phyloP scores from a whole-genome alignment of 495 filamentous ascomycete species.

The Aspergillus asperescens region DNA sequence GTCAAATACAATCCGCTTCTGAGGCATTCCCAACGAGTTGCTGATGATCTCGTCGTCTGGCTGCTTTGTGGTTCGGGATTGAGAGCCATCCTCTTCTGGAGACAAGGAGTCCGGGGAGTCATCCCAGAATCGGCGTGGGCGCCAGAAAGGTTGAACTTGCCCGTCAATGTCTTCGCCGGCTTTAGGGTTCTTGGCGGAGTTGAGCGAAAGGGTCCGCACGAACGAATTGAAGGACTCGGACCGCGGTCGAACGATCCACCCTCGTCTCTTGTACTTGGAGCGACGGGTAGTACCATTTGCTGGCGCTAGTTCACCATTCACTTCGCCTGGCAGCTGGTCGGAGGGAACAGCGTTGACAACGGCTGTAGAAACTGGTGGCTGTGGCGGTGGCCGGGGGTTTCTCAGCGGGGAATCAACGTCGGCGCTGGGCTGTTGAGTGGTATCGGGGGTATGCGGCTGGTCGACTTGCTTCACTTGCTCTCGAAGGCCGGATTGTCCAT shows the following conservation, averaged over 20 bases:
- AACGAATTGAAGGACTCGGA: conserved; percentile 48
- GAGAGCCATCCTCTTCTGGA: conserved; percentile 20
- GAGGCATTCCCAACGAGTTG: conserved; percentile 50
- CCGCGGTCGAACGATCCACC: conserved; percentile 51
- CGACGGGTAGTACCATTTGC: conserved; percentile 38
- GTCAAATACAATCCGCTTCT: conserved; percentile 46
- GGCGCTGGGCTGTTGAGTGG: conserved; percentile 25
- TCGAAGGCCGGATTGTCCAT: conserved; percentile 32
- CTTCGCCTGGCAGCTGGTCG: conserved; percentile 28
- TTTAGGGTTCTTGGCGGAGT: conserved; percentile 42
- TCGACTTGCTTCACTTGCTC: conserved; percentile 20
- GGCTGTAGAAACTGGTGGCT: conserved; percentile 65
- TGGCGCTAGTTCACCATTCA: conserved; percentile 38
- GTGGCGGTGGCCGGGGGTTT: conserved; percentile 68
- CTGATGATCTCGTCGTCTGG: conserved; percentile 34
- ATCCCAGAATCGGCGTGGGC: conserved; percentile 67
- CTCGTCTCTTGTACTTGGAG: conserved; percentile 52
- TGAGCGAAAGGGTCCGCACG: conserved; percentile 41
- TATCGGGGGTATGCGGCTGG: conserved; percentile 31
- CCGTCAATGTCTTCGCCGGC: conserved; percentile 43
- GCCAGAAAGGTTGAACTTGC: conserved; percentile 76
- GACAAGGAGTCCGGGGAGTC: conserved; percentile 48
- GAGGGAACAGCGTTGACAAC: conserved; percentile 41
- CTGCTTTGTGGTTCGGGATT: conserved; percentile 21
- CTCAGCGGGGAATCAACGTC: conserved; percentile 63